Percentiles rank a stretch among this genome's conserved stretches.
phyloP scores from a whole-genome alignment of 202 grass and related monocot species.

The Panicum hallii region DNA sequence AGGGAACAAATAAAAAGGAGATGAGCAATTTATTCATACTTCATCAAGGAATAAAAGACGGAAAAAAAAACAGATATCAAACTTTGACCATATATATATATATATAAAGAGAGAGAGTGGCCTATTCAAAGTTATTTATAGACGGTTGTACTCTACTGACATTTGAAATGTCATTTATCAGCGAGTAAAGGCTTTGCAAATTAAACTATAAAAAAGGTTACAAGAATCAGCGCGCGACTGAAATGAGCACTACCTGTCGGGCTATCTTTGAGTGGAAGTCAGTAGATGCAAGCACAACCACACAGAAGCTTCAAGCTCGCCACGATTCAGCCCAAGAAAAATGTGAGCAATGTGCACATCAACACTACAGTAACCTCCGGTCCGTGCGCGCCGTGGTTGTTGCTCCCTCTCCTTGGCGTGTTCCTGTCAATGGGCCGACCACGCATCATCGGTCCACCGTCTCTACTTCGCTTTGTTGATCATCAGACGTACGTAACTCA shows the following conservation, averaged over 20 bases:
- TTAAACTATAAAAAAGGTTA: neutral
- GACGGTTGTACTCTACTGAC: neutral
- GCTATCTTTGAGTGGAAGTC: neutral
- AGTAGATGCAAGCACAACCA: neutral
- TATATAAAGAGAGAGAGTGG: neutral
- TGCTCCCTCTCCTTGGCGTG: neutral
- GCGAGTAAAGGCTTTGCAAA: neutral
- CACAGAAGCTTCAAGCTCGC: neutral
- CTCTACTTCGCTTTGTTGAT: neutral
- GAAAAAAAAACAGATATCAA: too few relatives aligned
- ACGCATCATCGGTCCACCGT: neutral
- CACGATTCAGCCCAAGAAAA: neutral
- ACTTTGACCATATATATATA: too few relatives aligned
- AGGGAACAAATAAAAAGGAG: neutral
- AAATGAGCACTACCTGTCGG: neutral
- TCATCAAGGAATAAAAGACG: neutral
- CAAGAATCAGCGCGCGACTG: neutral
- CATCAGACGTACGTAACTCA: neutral
- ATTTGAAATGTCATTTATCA: neutral
- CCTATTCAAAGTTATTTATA: neutral
- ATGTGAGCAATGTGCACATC: neutral
- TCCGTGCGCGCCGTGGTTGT: neutral
- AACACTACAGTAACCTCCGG: neutral
- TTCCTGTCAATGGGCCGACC: conserved; percentile 22
- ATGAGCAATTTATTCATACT: neutral